Base-by-base conservation (phyloP, 163 green algal species). In the Volvox carteri region DNA sequence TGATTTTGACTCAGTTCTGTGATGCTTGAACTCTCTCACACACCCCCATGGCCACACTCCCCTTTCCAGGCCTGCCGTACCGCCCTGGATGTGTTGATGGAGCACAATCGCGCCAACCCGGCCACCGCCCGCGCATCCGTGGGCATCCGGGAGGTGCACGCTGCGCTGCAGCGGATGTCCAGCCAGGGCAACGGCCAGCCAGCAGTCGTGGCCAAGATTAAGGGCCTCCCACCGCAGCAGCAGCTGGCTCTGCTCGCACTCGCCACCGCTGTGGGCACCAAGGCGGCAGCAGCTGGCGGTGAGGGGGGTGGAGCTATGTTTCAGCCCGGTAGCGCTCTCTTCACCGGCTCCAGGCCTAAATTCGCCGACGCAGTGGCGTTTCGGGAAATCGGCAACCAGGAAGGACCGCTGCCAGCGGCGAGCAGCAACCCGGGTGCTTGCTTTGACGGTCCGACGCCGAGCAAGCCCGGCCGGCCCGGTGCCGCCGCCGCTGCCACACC, bases 71-170 rank as follows among this genome's bases (percentile, higher is more conserved):
- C 84, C 39, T 92, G 86, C 72, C 75, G 91, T 39, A 80, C 70
- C n/a, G 91, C 91, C 21, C 83, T 94, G 50, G 91, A 94, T 58
- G 72, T 88, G 35, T 70, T 94, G 39, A 75, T 81, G 44, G 87
- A 91, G 9, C 19, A 78, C n/a, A 77, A 84, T 41, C 54, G 78
- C 23, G 41, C 52, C 48, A 44, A 62, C 86, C 33, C 60, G 23
- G 30, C 79, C 58, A 56, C 78, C 23, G 21, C 58, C 7, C 52
- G 52, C 14, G 74, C 86, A 37, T 76, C 86, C 2, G 60, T 88
- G 1, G 77, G 77, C 44, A 75, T 90, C 37, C 83, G 81, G 1
- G 84, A 90, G 50, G 77, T 90, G 84, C 62, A 87, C 35, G 28
- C 62, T 5, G 89, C 89, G 6, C 72, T 92, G 37, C 75, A 85